Evolutionary conservation across 2,329 filamentous ascomycete genomes (phyloP).

Genomic region (Curvularia eragrostidis): DNA sequence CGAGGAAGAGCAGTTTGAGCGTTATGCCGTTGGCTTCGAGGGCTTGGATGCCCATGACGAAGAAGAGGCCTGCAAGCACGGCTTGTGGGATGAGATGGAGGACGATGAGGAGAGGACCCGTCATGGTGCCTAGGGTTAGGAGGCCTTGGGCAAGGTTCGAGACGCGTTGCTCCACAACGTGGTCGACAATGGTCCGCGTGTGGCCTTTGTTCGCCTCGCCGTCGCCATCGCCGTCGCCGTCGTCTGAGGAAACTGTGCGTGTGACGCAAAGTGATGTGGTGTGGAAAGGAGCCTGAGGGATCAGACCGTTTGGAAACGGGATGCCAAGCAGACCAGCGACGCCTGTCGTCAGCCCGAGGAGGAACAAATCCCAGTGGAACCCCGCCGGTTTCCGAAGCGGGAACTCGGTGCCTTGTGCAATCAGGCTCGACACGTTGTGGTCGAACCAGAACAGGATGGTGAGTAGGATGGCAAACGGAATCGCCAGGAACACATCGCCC

Average conservation of each 20-base stretch:
- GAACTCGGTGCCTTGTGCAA: constrained; percentile 63
- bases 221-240: constrained; percentile 50
- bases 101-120: constrained; percentile 60
- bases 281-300: constrained; percentile 67
- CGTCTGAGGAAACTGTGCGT: constrained; percentile 48
- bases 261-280: constrained; percentile 60
- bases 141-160: constrained; percentile 64
- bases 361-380: constrained; percentile 68
- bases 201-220: constrained; percentile 53
- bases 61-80: constrained; percentile 64
- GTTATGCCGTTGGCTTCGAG: constrained; percentile 63
- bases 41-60: constrained; percentile 62
- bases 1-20: constrained; percentile 58
- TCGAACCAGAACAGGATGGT: constrained; percentile 91
- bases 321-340: constrained; percentile 63
- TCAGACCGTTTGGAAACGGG: constrained; percentile 64
- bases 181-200: constrained; percentile 52
- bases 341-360: constrained; percentile 63
- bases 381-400: constrained; percentile 64
- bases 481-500: constrained; percentile 77
- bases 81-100: constrained; percentile 62
- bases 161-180: constrained; percentile 64
- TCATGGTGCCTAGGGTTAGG: constrained; percentile 63
- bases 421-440: constrained; percentile 71
- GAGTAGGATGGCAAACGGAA: constrained; percentile 84